Evolutionary conservation across 768 basidiomycete species (phyloP), one percentile per base, ranked within the genome.

Genomic region (Botryobasidium botryosum): DNA sequence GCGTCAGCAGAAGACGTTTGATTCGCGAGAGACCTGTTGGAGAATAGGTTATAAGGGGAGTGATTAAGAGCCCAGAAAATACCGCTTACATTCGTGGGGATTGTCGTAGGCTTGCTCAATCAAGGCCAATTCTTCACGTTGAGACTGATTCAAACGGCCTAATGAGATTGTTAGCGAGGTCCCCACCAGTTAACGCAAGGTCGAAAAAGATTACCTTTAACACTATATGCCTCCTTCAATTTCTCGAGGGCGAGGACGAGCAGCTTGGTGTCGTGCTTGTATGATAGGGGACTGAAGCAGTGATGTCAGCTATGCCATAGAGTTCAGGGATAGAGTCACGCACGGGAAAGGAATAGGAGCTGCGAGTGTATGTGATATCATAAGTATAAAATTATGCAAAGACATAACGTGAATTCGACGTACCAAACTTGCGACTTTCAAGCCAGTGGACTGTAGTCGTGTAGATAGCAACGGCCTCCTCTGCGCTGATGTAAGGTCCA

Each of bases 101-200:
- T 97, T 97, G 60, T 99, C 94, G 60, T 97, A 97, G 3, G 92
- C 92, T 62, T 99, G 94, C 58, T 99, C 94, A 50, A 99, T 94
- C 42, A 99, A 70, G 10, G 94, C 94, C 43, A 99, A 68, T 61
- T 99, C 94, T 59, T 99, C 94, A 56, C 94, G 78, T 61, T 99
- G 94, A 20, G 87, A 91, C 61, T 96, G 92, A 60, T 99, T 99
- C 39, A 99, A 68, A 52, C 94, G 87, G 28, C 82, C n/a, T n/a
- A n/a, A n/a, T n/a, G n/a, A n/a, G 6, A 26, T 43, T 15, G 32
- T 17, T 6, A 35, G 12, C 12, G 3, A 4, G 25, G 4, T 29
- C 36, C 33, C 5, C 20, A 40, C 44, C 46, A n/a, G n/a, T n/a
- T n/a, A n/a, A n/a, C n/a, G n/a, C n/a, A 43, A n/a, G n/a, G n/a